Evolutionary conservation across 1,139 yeast species (phyloP).

Genomic region (Lodderomyces oxycetoniae): DNA sequence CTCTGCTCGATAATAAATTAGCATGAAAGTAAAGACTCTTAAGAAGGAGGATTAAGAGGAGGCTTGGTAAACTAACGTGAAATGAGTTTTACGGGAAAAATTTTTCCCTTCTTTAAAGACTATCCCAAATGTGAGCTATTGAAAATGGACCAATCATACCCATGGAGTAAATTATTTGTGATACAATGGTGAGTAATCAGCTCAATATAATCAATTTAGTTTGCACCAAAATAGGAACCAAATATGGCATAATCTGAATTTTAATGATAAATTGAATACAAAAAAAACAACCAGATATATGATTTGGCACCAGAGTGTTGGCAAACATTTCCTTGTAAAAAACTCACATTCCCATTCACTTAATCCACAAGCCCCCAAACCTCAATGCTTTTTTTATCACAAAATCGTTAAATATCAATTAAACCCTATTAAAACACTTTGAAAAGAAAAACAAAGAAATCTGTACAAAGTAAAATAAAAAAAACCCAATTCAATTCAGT

Average conservation of each 20-base stretch:
- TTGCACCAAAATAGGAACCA: constrained; percentile 96
- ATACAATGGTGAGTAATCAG: constrained; percentile 71
- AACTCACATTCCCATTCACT: too few relatives aligned
- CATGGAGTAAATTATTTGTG: constrained; percentile 30
- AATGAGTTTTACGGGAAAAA: too few relatives aligned
- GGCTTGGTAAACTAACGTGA: too few relatives aligned
- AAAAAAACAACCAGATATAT: constrained; percentile 15
- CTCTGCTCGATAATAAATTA: too few relatives aligned
- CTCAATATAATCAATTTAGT: constrained; percentile 58
- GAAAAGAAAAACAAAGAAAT: neutral
- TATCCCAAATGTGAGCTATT: constrained; percentile 29
- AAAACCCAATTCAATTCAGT: too few relatives aligned
- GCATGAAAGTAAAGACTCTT: too few relatives aligned
- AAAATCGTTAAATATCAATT: constrained; percentile 15
- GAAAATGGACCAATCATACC: constrained; percentile 66
- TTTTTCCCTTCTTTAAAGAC: too few relatives aligned
- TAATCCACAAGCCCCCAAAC: too few relatives aligned
- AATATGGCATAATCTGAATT: constrained; percentile 44
- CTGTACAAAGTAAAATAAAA: constrained; percentile 3
- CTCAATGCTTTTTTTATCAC: constrained; percentile 2
- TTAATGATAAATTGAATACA: too few relatives aligned
- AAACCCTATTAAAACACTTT: constrained; percentile 18
- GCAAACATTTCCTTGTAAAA: constrained; percentile 57
- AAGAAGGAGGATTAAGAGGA: too few relatives aligned
- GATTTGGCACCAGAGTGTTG: constrained; percentile 92